phyloP scores from a whole-genome alignment of 805 yeast species.

The Schizosaccharomyces octosporus region DNA sequence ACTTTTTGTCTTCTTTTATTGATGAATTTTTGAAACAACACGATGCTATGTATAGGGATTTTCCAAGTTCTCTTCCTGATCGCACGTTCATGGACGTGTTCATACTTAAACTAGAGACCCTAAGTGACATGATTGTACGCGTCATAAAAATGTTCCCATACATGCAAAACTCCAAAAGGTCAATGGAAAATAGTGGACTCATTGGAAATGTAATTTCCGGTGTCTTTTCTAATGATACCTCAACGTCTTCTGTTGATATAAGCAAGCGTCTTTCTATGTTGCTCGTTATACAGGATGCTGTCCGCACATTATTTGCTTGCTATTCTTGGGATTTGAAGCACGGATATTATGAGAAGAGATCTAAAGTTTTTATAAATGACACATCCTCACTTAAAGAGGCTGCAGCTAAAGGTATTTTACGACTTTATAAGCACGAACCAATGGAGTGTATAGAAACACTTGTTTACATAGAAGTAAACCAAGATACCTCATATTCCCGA shows the following conservation, averaged over 20 bases:
- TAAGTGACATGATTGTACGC: background rate
- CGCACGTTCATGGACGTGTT: slow-evolving; percentile 2
- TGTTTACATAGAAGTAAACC: background rate
- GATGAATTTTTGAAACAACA: slow-evolving; percentile 15
- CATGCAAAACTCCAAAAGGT: slow-evolving; percentile 8
- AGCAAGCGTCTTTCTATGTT: slow-evolving; percentile 20
- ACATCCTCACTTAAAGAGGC: background rate
- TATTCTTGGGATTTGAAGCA: background rate
- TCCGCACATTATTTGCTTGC: background rate
- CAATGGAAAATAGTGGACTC: slow-evolving; percentile 24
- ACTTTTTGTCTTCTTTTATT: slow-evolving; percentile 6
- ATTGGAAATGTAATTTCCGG: slow-evolving; percentile 37
- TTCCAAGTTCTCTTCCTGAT: slow-evolving; percentile 4
- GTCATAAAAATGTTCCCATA: slow-evolving; percentile 17
- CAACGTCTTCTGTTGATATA: slow-evolving; percentile 17
- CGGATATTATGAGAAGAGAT: background rate
- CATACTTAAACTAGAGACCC: slow-evolving; percentile 11
- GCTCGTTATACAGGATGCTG: background rate
- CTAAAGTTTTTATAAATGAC: background rate
- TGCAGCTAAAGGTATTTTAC: slow-evolving; percentile 35
- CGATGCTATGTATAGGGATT: slow-evolving; percentile 14
- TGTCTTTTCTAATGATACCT: slow-evolving; percentile 50
- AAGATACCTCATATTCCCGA: background rate
- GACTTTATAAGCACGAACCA: slow-evolving; percentile 14
- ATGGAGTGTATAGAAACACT: background rate